phyloP scores from a whole-genome alignment of 176 grass and related monocot genomes.

The Aegilops umbellulata region DNA sequence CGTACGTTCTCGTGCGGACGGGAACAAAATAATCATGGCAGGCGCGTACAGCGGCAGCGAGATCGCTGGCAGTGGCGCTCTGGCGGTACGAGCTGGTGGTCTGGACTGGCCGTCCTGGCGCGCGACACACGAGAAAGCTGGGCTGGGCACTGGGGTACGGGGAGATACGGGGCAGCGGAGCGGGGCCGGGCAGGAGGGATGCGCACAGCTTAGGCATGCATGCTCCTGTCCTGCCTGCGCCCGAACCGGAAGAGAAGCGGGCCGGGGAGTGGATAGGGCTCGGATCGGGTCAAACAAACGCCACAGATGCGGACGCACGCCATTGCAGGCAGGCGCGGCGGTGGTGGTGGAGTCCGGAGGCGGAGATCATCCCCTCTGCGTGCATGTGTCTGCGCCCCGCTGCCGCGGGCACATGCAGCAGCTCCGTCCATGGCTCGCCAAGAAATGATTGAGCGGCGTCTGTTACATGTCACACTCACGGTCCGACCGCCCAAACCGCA shows the following conservation, averaged over 20 bases:
- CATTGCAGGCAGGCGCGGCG: background rate
- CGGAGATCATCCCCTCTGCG: constrained; percentile 40
- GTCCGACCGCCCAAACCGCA: constrained; percentile 38
- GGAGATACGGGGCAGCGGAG: constrained; percentile 22
- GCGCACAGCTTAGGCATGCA: constrained; percentile 29
- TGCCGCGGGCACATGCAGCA: constrained; percentile 56
- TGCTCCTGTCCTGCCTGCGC: constrained; percentile 16
- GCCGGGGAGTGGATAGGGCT: constrained; percentile 29
- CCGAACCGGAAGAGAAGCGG: constrained; percentile 25
- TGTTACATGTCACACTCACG: constrained; percentile 87
- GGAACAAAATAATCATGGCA: constrained; percentile 48
- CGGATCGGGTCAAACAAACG: constrained; percentile 43
- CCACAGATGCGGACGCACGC: background rate
- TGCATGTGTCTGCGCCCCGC: constrained; percentile 4
- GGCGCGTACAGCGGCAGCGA: background rate
- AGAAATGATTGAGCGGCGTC: constrained; percentile 73
- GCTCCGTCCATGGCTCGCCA: background rate
- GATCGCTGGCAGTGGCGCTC: background rate
- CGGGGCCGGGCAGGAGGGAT: background rate
- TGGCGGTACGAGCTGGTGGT: background rate
- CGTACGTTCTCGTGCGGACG: constrained; percentile 17
- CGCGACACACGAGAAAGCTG: no score
- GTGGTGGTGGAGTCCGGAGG: constrained; percentile 12
- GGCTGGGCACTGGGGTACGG: background rate
- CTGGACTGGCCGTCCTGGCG: background rate